Conservation (phyloP, 1,139 yeast species). For the Fermentozyma sake region DNA sequence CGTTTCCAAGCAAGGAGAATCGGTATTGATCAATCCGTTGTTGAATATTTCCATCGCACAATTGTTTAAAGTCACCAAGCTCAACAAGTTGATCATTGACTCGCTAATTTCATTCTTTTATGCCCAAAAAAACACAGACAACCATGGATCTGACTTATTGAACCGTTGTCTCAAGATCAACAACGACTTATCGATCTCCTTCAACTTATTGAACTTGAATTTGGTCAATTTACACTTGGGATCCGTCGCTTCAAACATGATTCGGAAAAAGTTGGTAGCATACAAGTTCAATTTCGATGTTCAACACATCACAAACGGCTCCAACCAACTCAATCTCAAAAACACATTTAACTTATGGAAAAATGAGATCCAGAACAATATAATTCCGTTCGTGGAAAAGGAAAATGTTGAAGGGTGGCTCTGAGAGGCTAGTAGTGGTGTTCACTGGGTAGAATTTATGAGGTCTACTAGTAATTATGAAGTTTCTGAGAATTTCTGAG, state of each 20-base stretch:
- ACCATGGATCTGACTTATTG: conserved; percentile 18
- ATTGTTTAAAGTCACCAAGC: conserved; percentile 30
- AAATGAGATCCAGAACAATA: conserved; percentile 18
- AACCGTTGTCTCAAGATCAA: conserved; percentile 32
- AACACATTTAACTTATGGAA: conserved; percentile 25
- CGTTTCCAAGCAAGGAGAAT: conserved; percentile 17
- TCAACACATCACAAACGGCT: conserved; percentile 3
- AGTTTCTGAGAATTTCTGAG: too few relatives aligned
- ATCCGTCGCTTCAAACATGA: conserved; percentile 16
- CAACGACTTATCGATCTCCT: conserved; percentile 35
- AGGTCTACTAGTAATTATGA: too few relatives aligned
- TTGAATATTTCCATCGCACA: conserved; percentile 34
- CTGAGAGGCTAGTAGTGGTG: too few relatives aligned
- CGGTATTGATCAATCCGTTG: too few relatives aligned
- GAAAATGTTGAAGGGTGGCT: conserved; percentile 41
- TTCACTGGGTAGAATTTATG: too few relatives aligned
- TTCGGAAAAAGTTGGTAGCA: conserved; percentile 22
- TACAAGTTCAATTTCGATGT: conserved; percentile 27
- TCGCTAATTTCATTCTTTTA: conserved; percentile 17
- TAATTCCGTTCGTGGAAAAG: conserved; percentile 28
- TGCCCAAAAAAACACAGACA: conserved; percentile 12
- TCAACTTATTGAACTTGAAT: conserved; percentile 29
- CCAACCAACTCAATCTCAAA: conserved; percentile 4
- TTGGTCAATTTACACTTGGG: conserved; percentile 20
- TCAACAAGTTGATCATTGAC: conserved; percentile 34